Conservation (phyloP, 192 early-diverging fungal species). For the Haplosporangium gracile region DNA sequence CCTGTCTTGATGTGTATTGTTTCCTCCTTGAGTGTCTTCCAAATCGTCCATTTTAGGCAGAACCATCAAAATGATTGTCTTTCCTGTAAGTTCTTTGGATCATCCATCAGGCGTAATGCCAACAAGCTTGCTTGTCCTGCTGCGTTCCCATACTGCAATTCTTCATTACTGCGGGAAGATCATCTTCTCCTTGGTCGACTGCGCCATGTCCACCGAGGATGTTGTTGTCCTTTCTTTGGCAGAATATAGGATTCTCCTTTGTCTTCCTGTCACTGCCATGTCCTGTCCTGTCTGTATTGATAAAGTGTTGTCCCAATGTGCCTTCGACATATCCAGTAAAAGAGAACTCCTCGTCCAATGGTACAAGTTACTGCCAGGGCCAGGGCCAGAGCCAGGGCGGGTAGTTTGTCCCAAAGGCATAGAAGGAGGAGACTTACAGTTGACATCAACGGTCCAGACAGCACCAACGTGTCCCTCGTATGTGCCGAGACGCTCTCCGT, state of each 20-base stretch:
- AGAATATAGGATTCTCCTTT: background rate
- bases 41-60: too few relatives aligned
- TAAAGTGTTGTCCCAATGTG: background rate
- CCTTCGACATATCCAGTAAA: background rate
- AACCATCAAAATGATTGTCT: too few relatives aligned
- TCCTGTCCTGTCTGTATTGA: background rate
- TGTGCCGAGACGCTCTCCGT: constrained; percentile 96
- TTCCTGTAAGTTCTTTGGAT: background rate
- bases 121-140: background rate
- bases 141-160: background rate
- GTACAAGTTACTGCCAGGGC: too few relatives aligned
- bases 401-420: background rate
- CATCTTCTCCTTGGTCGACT: background rate
- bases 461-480: constrained; percentile 94
- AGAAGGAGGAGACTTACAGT: constrained; percentile 65
- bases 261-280: background rate
- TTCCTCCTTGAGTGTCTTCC: too few relatives aligned
- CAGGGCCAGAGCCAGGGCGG: too few relatives aligned
- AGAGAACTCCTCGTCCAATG: background rate
- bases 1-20: too few relatives aligned
- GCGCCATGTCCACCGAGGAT: background rate
- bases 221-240: background rate
- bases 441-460: constrained; percentile 96
- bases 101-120: background rate
- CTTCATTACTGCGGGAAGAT: background rate